A percentile compares a stretch with the other conserved stretches of the same genome.
phyloP scores from a whole-genome alignment of 768 basidiomycete genomes.

The Hypholoma sublateritium region DNA sequence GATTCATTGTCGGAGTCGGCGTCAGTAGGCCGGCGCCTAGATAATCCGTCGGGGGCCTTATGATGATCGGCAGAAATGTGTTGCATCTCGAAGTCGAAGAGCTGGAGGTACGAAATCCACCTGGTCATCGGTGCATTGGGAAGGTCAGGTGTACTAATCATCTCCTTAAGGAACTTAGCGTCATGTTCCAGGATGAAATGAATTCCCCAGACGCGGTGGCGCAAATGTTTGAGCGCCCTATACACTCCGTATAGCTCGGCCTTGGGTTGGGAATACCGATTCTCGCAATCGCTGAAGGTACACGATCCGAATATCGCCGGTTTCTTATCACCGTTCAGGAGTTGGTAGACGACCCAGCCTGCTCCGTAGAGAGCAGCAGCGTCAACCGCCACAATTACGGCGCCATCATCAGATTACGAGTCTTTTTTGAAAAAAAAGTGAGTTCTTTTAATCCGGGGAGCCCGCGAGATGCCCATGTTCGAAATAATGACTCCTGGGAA shows the following conservation, averaged over 20 bases:
- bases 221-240: conserved; percentile 13
- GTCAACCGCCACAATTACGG: conserved; percentile 32
- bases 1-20: conserved; percentile 16
- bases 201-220: conserved; percentile 3
- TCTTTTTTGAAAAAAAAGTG: no score
- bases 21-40: conserved; percentile 12
- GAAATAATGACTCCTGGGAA: no score
- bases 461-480: no score
- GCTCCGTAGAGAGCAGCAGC: conserved; percentile 24
- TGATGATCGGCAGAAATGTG: conserved; percentile 32
- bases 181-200: conserved; percentile 2
- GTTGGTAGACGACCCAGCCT: conserved; percentile 31
- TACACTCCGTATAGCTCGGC: conserved; percentile 31
- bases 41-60: conserved; percentile 34
- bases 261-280: conserved; percentile 33
- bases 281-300: conserved; percentile 29
- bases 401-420: conserved; percentile 15
- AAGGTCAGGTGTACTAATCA: conserved; percentile 35
- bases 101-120: conserved; percentile 35
- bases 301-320: conserved; percentile 26
- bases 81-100: conserved; percentile 35
- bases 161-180: conserved; percentile 29
- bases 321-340: conserved; percentile 13
- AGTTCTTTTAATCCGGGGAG: no score
- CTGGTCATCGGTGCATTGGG: conserved; percentile 34